Evolutionary conservation across 2,329 filamentous ascomycete species (phyloP).

Genomic region (Phyllosticta paracitricarpa): DNA sequence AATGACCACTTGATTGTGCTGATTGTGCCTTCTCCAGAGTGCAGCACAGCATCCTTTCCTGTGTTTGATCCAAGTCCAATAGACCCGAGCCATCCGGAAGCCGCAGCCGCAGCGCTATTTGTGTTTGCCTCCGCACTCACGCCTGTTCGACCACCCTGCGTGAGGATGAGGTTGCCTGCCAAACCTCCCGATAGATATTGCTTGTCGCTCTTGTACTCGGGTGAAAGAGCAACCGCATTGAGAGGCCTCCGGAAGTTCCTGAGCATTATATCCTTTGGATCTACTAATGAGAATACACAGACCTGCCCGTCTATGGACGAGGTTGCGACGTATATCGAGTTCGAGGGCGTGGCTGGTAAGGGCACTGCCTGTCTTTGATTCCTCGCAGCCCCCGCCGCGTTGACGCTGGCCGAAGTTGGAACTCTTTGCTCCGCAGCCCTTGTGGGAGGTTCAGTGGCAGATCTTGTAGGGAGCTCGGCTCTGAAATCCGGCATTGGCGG

Average conservation of each 20-base stretch:
- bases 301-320: slow-evolving; percentile 95
- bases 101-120: slow-evolving; percentile 71
- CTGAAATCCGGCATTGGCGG: slow-evolving; percentile 41
- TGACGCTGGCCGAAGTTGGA: slow-evolving; percentile 14
- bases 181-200: slow-evolving; percentile 86
- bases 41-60: slow-evolving; percentile 76
- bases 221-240: slow-evolving; percentile 85
- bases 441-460: slow-evolving; percentile 25
- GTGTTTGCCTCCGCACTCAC: slow-evolving; percentile 78
- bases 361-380: slow-evolving; percentile 48
- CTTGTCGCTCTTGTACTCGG: slow-evolving; percentile 82
- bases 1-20: slow-evolving; percentile 90
- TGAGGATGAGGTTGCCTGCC: slow-evolving; percentile 79
- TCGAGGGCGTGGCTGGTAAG: slow-evolving; percentile 68
- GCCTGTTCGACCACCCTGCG: slow-evolving; percentile 67
- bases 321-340: slow-evolving; percentile 86
- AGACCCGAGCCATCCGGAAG: slow-evolving; percentile 82
- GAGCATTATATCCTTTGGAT: slow-evolving; percentile 80
- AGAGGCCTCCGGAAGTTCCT: slow-evolving; percentile 91
- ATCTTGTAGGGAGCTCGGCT: slow-evolving; percentile 13
- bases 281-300: slow-evolving; percentile 77
- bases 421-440: slow-evolving; percentile 16
- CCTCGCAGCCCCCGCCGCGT: slow-evolving; percentile 38
- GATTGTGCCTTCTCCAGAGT: slow-evolving; percentile 86
- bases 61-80: slow-evolving; percentile 70